Evolutionary conservation across 768 basidiomycete genomes (phyloP), one percentile per base, ranked within the genome.

Genomic region (Suillus decipiens): DNA sequence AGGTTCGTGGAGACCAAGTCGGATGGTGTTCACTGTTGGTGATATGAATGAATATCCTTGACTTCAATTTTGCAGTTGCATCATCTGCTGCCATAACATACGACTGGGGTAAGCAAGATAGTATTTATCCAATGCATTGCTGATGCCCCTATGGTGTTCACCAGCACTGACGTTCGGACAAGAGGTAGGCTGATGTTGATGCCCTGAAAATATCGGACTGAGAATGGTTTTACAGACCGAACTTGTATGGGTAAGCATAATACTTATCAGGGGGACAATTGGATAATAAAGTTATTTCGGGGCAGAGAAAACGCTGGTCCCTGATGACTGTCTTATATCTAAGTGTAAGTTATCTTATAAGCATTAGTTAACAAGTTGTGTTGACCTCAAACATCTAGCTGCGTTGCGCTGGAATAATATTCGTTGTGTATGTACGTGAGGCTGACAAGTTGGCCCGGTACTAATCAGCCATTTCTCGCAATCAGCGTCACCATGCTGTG

Each of bases 291-390:
- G 15, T n/a, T 5, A 10, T 24, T 37, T 37, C 22, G 34, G 54
- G 19, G 14, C 54, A 55, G 54, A 22, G 22, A 22, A 36, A 55
- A 55, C 54, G 8, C 22, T 55, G 54, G 54, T 55, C 54, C 5
- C 17, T 37, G 22, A 55, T 37, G 36, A 55, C 12, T 17, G 10
- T 55, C 1, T 15, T 55, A 24, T 55, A 55, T 24, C 3, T 55
- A 1, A 22, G 34, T 5, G 54, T 37, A 37, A 8, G 36, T 37
- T 7, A 34, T 54, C 3, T 55, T 17, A 36, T 24, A 37, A 37
- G 14, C 8, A 6, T 24, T 54, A 24, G 14, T 24, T 22, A 8
- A 4, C n/a, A 37, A n/a, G 22, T 2, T 37, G 8, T 36, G n/a
- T 7, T 55, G 36, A 55, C 36, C 9, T 36, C 12, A 36, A 55